Percentiles rank a stretch among this genome's conserved stretches.
phyloP scores from a whole-genome alignment of 345 rosid species.

The Litchi chinensis region DNA sequence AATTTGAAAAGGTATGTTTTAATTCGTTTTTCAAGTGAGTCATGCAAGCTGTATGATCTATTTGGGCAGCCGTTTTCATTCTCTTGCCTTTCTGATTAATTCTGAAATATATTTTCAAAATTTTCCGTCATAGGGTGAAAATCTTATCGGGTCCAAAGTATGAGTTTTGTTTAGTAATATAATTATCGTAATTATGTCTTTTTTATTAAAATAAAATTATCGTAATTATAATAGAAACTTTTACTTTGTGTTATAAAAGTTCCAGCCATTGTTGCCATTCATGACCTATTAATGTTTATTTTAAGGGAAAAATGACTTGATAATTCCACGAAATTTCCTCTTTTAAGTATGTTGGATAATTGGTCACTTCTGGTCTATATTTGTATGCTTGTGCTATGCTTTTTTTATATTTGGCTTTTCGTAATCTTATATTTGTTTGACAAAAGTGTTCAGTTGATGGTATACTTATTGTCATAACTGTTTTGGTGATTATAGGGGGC shows the following conservation, averaged over 20 bases:
- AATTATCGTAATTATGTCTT: too few relatives aligned
- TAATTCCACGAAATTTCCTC: not conserved
- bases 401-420: not conserved
- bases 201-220: too few relatives aligned
- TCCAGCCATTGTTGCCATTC: too few relatives aligned
- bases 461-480: not conserved
- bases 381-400: not conserved
- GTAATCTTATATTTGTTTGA: not conserved
- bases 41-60: not conserved
- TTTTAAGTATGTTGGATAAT: not conserved
- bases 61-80: not conserved
- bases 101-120: not conserved
- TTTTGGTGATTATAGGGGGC: constrained; percentile 54
- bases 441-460: not conserved
- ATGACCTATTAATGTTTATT: too few relatives aligned
- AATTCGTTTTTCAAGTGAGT: constrained; percentile 9
- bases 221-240: too few relatives aligned
- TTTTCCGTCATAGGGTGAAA: not conserved
- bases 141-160: too few relatives aligned
- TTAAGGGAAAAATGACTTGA: not conserved
- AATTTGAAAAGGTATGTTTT: constrained; percentile 57
- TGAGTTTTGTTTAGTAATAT: too few relatives aligned
- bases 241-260: too few relatives aligned
- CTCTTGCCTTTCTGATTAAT: not conserved
- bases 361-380: not conserved